Conservation (phyloP, 2,329 filamentous ascomycete species). For the Xylariaceae sp. region DNA sequence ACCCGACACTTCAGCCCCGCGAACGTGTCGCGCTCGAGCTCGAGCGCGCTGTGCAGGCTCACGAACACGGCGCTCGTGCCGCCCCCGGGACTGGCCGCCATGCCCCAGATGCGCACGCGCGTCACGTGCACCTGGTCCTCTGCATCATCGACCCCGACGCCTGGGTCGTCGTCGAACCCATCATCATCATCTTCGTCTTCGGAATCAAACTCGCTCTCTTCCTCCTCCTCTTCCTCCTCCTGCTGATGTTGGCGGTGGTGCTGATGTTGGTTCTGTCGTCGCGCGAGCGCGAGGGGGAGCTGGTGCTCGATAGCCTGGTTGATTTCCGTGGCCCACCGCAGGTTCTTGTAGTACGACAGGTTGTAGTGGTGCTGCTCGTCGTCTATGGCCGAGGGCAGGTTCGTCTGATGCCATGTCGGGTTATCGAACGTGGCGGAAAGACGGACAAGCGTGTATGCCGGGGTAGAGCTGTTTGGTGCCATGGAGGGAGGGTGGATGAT, state of each 20-base stretch:
- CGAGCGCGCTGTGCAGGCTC: constrained; percentile 44
- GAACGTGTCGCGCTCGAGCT: constrained; percentile 39
- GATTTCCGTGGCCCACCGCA: constrained; percentile 46
- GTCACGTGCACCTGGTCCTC: constrained; percentile 42
- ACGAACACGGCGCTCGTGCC: constrained; percentile 47
- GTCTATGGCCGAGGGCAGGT: constrained; percentile 30
- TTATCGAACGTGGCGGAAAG: constrained; percentile 48
- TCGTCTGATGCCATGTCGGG: constrained; percentile 49
- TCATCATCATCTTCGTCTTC: constrained; percentile 28
- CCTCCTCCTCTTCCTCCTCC: constrained; percentile 27
- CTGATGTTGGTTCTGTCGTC: too few species aligned
- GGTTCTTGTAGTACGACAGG: constrained; percentile 16
- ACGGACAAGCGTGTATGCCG: constrained; percentile 48
- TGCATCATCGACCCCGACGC: constrained; percentile 26
- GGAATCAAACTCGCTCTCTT: constrained; percentile 24
- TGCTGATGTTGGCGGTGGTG: constrained; percentile 30
- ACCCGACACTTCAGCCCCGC: constrained; percentile 34
- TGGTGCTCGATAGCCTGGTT: constrained; percentile 38
- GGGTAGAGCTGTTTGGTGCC: constrained; percentile 29
- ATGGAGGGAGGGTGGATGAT: constrained; percentile 39
- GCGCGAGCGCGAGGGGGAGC: constrained; percentile 42
- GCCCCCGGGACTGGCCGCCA: constrained; percentile 47
- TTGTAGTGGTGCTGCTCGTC: constrained; percentile 5
- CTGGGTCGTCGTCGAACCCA: neutral
- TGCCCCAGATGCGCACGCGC: constrained; percentile 48